Evolutionary conservation across 2,329 filamentous ascomycete species (phyloP).

Genomic region (Lecanicillium sp.): DNA sequence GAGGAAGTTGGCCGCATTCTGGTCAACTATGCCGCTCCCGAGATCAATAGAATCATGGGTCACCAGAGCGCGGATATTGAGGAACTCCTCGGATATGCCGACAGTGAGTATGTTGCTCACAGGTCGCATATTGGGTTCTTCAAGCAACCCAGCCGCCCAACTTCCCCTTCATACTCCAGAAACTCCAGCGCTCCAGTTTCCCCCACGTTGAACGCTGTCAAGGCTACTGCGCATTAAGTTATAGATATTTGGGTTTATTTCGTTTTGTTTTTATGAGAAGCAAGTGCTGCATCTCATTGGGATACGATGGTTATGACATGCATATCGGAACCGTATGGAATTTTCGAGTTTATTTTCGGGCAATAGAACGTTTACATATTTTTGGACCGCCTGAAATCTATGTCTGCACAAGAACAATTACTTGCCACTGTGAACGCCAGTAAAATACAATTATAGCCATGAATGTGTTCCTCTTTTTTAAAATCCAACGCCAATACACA

Average conservation of each 20-base stretch:
- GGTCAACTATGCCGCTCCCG: constrained; percentile 83
- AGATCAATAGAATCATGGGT: constrained; percentile 80
- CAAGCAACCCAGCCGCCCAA: constrained; percentile 42
- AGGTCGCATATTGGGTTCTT: constrained; percentile 82
- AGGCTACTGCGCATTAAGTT: neutral
- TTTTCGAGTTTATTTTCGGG: neutral
- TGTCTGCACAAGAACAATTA: neutral
- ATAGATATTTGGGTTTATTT: constrained; percentile 3
- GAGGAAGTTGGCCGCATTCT: constrained; percentile 79
- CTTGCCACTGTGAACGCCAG: neutral
- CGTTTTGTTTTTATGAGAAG: neutral
- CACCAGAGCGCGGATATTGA: constrained; percentile 75
- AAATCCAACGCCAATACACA: constrained; percentile 1
- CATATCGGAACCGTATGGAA: neutral
- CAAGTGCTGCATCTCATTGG: no score
- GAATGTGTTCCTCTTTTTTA: no score
- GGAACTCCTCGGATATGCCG: constrained; percentile 76
- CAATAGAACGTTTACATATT: neutral
- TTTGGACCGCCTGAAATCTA: neutral
- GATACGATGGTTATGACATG: neutral
- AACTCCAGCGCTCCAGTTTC: neutral
- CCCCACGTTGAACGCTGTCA: neutral
- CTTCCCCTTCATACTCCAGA: constrained; percentile 34
- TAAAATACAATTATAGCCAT: neutral
- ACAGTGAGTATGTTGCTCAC: constrained; percentile 88